A percentile compares a stretch with the other conserved stretches of the same genome.
These are phyloP conservation scores for Taphrina confusa DNA, from an alignment of 1,139 yeast genomes.

Conservation along the genomic window DNA sequence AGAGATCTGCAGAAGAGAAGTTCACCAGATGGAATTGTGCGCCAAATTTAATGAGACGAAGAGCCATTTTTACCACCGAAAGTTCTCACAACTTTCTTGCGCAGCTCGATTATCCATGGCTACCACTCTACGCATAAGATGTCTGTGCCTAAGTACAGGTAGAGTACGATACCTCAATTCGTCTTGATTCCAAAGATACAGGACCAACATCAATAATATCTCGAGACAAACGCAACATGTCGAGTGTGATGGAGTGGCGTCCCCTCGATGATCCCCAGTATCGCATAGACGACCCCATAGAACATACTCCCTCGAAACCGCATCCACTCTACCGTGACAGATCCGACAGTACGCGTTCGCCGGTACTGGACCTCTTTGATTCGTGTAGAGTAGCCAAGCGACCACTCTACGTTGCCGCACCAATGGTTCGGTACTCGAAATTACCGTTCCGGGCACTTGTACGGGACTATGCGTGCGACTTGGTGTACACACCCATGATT, in stretches of 20 bases:
- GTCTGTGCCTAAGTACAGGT: too few species aligned
- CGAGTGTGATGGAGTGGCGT: slow-evolving; percentile 9
- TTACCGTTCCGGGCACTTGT: slow-evolving; percentile 84
- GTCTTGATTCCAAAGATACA: too few species aligned
- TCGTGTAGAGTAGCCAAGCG: slow-evolving; percentile 53
- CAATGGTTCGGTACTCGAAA: slow-evolving; percentile 96
- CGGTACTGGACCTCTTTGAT: slow-evolving; percentile 49
- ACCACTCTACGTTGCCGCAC: slow-evolving; percentile 83
- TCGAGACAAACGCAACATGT: neutral
- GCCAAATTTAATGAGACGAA: too few species aligned
- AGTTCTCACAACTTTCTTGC: too few species aligned
- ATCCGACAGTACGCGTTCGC: neutral
- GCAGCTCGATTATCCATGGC: too few species aligned
- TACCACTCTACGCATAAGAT: too few species aligned
- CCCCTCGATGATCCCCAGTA: neutral
- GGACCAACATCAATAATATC: too few species aligned
- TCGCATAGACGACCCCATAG: slow-evolving; percentile 10
- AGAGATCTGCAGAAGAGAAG: too few species aligned
- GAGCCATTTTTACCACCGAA: too few species aligned
- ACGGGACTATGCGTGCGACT: slow-evolving; percentile 71
- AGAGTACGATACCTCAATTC: too few species aligned
- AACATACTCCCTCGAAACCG: neutral
- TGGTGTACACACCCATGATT: slow-evolving; percentile 94
- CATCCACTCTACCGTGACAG: slow-evolving; percentile 17
- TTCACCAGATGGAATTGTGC: too few species aligned